phyloP scores from a whole-genome alignment of 108 stramenopile genomes.

The Skeletonema menzelii region DNA sequence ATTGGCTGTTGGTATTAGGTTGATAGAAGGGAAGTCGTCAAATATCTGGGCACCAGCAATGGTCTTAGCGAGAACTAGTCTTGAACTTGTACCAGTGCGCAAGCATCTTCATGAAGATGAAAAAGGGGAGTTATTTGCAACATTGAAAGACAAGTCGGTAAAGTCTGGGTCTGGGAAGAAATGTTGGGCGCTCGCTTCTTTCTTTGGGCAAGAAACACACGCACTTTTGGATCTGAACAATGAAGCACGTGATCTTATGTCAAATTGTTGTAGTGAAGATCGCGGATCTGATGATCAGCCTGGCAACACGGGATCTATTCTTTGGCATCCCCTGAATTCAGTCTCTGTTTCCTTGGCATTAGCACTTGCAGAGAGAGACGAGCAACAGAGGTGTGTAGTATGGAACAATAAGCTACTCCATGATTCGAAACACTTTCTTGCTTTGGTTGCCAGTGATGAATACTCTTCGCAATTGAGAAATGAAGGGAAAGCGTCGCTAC shows the following conservation, averaged over 20 bases:
- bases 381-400: constrained; percentile 53
- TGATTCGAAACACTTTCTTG: constrained; percentile 46
- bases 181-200: constrained; percentile 34
- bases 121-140: constrained; percentile 47
- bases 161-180: background rate
- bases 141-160: background rate
- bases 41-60: constrained; percentile 59
- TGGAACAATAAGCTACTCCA: constrained; percentile 52
- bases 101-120: constrained; percentile 41
- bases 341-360: constrained; percentile 32
- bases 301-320: background rate
- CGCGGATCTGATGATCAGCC: background rate
- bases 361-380: constrained; percentile 55
- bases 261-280: background rate
- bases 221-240: constrained; percentile 5
- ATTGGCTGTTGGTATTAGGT: constrained; percentile 54
- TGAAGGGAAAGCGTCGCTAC: background rate
- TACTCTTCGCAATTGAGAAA: constrained; percentile 12
- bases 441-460: constrained; percentile 39
- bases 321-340: constrained; percentile 1
- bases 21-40: constrained; percentile 45
- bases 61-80: constrained; percentile 56
- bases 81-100: constrained; percentile 63
- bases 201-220: constrained; percentile 29
- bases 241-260: constrained; percentile 11